Evolutionary conservation across 495 filamentous ascomycete species (phyloP).

Genomic region (Endocarpon pusillum): DNA sequence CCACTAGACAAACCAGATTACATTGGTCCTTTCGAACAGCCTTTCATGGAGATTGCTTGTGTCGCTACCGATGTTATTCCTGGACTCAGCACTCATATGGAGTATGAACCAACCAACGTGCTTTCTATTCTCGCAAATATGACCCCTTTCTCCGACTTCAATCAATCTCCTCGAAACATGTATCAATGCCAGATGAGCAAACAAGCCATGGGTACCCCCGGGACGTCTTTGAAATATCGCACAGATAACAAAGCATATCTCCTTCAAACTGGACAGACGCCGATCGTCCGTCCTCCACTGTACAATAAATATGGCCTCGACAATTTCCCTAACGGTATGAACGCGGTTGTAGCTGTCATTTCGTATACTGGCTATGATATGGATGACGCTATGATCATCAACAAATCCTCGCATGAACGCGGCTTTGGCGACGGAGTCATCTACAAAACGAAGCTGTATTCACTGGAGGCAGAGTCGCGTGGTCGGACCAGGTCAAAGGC

Average conservation of each 20-base stretch:
- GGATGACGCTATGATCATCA: constrained; percentile 99
- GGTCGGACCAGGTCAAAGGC: constrained; percentile 34
- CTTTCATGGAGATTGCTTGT: constrained; percentile 94
- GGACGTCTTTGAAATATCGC: constrained; percentile 66
- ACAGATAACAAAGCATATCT: constrained; percentile 96
- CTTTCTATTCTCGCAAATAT: constrained; percentile 95
- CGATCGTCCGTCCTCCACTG: constrained; percentile 76
- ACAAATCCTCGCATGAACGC: constrained; percentile 92
- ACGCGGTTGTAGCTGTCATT: constrained; percentile 92
- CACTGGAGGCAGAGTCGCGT: constrained; percentile 54
- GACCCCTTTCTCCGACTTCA: constrained; percentile 98
- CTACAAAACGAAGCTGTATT: constrained; percentile 88
- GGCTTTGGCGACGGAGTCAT: constrained; percentile 94
- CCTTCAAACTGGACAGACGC: constrained; percentile 89
- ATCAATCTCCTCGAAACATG: constrained; percentile 98
- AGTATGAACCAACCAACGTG: constrained; percentile 90
- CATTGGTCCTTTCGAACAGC: constrained; percentile 88
- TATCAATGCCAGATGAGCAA: constrained; percentile 99
- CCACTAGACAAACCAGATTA: constrained; percentile 68
- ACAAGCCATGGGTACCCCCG: constrained; percentile 96
- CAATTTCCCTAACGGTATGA: constrained; percentile 96
- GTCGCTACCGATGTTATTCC: constrained; percentile 67
- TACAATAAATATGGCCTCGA: constrained; percentile 95
- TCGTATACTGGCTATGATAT: constrained; percentile 99
- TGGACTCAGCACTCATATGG: constrained; percentile 80